Evolutionary conservation across 768 basidiomycete species (phyloP).

Genomic region (Artomyces pyxidatus): DNA sequence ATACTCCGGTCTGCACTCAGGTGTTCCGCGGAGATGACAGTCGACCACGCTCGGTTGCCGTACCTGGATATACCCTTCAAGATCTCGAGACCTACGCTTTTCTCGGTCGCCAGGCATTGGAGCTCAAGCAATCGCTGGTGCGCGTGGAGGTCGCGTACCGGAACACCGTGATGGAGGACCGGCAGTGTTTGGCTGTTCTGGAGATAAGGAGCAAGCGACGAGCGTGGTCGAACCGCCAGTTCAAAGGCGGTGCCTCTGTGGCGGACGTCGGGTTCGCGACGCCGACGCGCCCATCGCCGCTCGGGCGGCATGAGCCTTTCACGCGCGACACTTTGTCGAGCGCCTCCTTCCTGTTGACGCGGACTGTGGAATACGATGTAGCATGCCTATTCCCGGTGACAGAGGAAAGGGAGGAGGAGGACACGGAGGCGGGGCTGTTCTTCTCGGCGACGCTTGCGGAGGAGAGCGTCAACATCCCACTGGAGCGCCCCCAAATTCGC

Average conservation of each 20-base stretch:
- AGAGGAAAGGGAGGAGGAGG: constrained; percentile 25
- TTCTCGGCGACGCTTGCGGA: constrained; percentile 10
- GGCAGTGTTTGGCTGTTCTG: constrained; percentile 28
- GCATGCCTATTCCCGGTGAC: constrained; percentile 23
- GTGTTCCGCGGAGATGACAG: constrained; percentile 18
- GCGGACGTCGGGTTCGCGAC: constrained; percentile 39
- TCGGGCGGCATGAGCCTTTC: constrained; percentile 4
- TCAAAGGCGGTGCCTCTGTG: constrained; percentile 28
- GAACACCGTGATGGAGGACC: constrained; percentile 32
- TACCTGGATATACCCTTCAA: constrained; percentile 5
- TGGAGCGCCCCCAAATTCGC: constrained; percentile 13
- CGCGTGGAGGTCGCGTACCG: constrained; percentile 32
- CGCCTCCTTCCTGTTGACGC: not conserved
- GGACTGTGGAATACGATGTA: constrained; percentile 20
- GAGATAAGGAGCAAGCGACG: constrained; percentile 53
- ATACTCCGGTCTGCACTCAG: constrained; percentile 2
- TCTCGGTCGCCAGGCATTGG: constrained; percentile 20
- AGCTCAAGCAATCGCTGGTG: constrained; percentile 27
- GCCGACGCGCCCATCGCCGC: constrained; percentile 39
- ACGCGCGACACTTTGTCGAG: not conserved
- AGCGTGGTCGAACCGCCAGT: constrained; percentile 56
- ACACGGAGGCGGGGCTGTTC: constrained; percentile 6
- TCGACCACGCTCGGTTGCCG: constrained; percentile 18
- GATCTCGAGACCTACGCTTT: constrained; percentile 23
- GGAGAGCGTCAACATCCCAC: constrained; percentile 2